A percentile compares a stretch with the other conserved stretches of the same genome.
Evolutionary conservation across 176 grass and related monocot species (phyloP).

Genomic region (maize (Zea mays)): Zm-B73-REFERENCE-NAM-5.0 NC_050096.1:306325501-306326000

Average conservation of each 20-base stretch:
- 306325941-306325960: slow-evolving; percentile 15
- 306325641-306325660: neutral
- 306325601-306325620: neutral
- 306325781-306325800: neutral
- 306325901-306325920: slow-evolving; percentile 78
- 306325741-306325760: neutral
- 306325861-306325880: slow-evolving; percentile 67
- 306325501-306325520: too few relatives aligned
- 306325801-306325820: neutral
- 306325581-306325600: neutral
- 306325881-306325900: slow-evolving; percentile 68
- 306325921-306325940: slow-evolving; percentile 54
- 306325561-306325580: neutral
- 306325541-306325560: neutral
- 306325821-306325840: neutral
- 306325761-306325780: neutral
- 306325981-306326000: slow-evolving; percentile 25
- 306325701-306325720: too few relatives aligned
- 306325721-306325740: too few relatives aligned
- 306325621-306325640: neutral
- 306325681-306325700: neutral
- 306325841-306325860: slow-evolving; percentile 51
- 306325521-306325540: too few relatives aligned
- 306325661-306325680: neutral
- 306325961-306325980: neutral